These are phyloP conservation scores for Lactarius vividus DNA, from an alignment of 768 basidiomycete genomes.

Conservation along the genomic window DNA sequence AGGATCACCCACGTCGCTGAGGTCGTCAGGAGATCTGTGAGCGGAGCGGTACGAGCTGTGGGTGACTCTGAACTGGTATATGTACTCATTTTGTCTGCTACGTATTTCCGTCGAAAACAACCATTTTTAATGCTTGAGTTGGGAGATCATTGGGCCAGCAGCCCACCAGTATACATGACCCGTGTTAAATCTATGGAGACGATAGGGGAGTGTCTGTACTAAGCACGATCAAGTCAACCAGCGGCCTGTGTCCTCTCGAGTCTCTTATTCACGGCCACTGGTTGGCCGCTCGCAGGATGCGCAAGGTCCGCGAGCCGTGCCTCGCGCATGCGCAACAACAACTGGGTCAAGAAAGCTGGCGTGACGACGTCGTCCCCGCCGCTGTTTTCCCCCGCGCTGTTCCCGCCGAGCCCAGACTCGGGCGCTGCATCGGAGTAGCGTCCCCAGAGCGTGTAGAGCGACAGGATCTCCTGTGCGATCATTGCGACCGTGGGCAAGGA, in stretches of 20 bases:
- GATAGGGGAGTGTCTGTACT: background rate
- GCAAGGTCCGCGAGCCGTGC: constrained; percentile 54
- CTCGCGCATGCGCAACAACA: constrained; percentile 69
- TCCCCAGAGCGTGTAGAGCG: constrained; percentile 88
- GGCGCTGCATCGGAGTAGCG: constrained; percentile 66
- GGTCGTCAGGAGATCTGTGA: too few species aligned
- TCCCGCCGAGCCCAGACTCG: constrained; percentile 21
- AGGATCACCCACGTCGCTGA: constrained; percentile 27
- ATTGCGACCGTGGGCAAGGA: constrained; percentile 78
- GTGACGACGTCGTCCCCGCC: constrained; percentile 44
- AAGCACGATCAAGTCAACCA: constrained; percentile 36
- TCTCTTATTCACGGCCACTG: constrained; percentile 65
- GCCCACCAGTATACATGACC: background rate
- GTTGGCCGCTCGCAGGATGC: constrained; percentile 47
- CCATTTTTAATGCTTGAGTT: background rate
- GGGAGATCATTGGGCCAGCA: background rate
- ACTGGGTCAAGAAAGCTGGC: constrained; percentile 51
- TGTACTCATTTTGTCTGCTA: constrained; percentile 8
- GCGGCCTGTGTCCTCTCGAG: constrained; percentile 69
- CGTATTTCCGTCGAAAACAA: background rate
- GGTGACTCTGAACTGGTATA: background rate
- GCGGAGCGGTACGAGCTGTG: background rate
- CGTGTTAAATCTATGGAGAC: background rate
- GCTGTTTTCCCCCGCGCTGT: constrained; percentile 24
- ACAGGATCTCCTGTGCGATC: constrained; percentile 88